A percentile compares a stretch with the other conserved stretches of the same genome.
phyloP scores from a whole-genome alignment of 306 rosid genomes.

The Fragaria iinumae region DNA sequence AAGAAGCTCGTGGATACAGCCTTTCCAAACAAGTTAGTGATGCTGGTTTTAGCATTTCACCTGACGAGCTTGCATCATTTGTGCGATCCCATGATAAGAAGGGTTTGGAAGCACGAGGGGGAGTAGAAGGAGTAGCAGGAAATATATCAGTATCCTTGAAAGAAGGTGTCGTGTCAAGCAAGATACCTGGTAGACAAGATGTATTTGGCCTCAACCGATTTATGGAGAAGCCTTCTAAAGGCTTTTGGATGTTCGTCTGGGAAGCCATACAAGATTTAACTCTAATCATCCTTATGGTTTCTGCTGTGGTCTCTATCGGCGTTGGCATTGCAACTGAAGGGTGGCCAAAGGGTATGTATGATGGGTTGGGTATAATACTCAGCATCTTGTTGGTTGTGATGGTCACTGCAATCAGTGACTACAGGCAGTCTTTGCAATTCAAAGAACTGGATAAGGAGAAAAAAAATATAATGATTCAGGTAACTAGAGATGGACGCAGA shows the following conservation, averaged over 20 bases:
- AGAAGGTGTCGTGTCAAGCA: conserved; percentile 47
- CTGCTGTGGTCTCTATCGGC: conserved; percentile 59
- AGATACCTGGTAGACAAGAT: conserved; percentile 47
- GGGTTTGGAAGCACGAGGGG: conserved; percentile 44
- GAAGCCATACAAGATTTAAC: conserved; percentile 91
- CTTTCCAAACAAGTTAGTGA: conserved; percentile 49
- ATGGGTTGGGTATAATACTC: conserved; percentile 82
- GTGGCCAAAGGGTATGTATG: conserved; percentile 79
- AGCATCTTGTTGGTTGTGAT: conserved; percentile 65
- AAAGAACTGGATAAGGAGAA: conserved; percentile 82
- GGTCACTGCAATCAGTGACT: conserved; percentile 86
- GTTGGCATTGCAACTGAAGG: conserved; percentile 88
- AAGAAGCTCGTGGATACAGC: conserved; percentile 26
- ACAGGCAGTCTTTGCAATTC: conserved; percentile 76
- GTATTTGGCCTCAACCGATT: conserved; percentile 51
- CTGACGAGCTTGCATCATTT: conserved; percentile 61
- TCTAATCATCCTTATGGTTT: conserved; percentile 60
- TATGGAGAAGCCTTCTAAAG: conserved; percentile 67
- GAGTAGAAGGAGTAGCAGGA: conserved; percentile 61
- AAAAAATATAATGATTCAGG: conserved; percentile 72
- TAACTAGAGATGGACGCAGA: conserved; percentile 67
- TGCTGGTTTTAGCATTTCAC: conserved; percentile 66
- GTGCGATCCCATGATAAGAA: conserved; percentile 55
- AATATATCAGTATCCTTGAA: conserved; percentile 43
- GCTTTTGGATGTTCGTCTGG: conserved; percentile 85